These are phyloP conservation scores for Penicillium sp. DNA, from an alignment of 2,329 filamentous ascomycete genomes.

Conservation along the genomic window DNA sequence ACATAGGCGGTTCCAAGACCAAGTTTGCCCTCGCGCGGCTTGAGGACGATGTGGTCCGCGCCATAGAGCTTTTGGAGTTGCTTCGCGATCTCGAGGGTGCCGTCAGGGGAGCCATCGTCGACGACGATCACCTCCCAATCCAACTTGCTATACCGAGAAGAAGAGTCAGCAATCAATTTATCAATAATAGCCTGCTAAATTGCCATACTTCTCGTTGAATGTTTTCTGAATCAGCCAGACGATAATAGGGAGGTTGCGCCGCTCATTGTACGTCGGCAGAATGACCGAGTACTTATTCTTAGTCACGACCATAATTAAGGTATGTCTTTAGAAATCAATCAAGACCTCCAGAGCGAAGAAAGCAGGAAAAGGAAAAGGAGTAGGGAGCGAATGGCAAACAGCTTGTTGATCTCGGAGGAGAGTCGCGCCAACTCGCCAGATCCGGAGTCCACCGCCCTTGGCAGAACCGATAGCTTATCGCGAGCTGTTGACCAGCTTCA, in stretches of 20 bases:
- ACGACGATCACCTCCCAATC: conserved; percentile 98
- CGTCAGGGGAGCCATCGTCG: conserved; percentile 95
- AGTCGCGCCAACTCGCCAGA: conserved; percentile 27
- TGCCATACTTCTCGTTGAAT: conserved; percentile 73
- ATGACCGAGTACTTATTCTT: conserved; percentile 92
- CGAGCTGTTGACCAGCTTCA: conserved; percentile 9
- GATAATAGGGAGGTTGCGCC: conserved; percentile 92
- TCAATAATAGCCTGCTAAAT: neutral
- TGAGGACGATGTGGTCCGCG: conserved; percentile 68
- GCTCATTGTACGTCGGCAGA: conserved; percentile 97
- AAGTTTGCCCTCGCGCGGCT: conserved; percentile 87
- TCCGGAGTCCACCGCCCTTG: conserved; percentile 26
- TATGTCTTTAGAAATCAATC: conserved; percentile 4
- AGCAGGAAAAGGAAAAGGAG: conserved; percentile 11
- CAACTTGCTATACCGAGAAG: conserved; percentile 59
- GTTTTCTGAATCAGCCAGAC: conserved; percentile 88
- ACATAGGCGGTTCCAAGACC: conserved; percentile 97
- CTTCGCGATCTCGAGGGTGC: conserved; percentile 81
- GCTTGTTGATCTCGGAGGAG: conserved; percentile 22
- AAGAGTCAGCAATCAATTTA: conserved; percentile 2
- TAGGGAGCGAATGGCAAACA: conserved; percentile 24
- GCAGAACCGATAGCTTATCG: conserved; percentile 29
- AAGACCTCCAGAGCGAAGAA: conserved; percentile 8
- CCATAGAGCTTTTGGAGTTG: conserved; percentile 84
- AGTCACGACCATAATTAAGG: conserved; percentile 32